These are phyloP conservation scores for Wickerhamiella hasegawae DNA, from an alignment of 805 yeast genomes.

Conservation along the genomic window DNA sequence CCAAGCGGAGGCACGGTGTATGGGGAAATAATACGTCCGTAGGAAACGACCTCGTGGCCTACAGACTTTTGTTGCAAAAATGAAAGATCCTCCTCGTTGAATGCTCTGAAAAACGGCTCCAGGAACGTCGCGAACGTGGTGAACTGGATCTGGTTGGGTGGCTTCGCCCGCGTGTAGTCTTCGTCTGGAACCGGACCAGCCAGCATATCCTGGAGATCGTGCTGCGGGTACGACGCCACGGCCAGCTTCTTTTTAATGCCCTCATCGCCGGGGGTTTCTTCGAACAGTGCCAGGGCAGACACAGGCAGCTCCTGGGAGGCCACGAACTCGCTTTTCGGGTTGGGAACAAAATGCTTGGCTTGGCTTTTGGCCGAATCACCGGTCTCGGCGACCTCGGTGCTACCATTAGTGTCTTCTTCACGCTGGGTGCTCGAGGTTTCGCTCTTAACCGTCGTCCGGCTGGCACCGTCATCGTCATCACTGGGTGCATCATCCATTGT, in stretches of 20 bases:
- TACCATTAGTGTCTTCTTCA: background rate
- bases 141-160: slow-evolving; percentile 82
- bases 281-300: slow-evolving; percentile 51
- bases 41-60: slow-evolving; percentile 19
- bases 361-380: background rate
- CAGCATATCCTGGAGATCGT: slow-evolving; percentile 53
- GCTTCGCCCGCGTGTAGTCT: slow-evolving; percentile 73
- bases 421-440: background rate
- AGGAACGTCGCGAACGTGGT: slow-evolving; percentile 71
- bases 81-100: slow-evolving; percentile 65
- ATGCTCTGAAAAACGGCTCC: slow-evolving; percentile 71
- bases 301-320: slow-evolving; percentile 51
- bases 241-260: slow-evolving; percentile 62
- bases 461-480: background rate
- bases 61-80: slow-evolving; percentile 49
- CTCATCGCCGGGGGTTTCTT: slow-evolving; percentile 59
- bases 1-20: slow-evolving; percentile 77
- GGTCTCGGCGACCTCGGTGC: background rate
- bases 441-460: no score
- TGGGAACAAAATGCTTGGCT: slow-evolving; percentile 28
- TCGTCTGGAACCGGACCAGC: slow-evolving; percentile 83
- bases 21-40: slow-evolving; percentile 31
- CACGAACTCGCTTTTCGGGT: slow-evolving; percentile 66
- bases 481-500: background rate
- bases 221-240: slow-evolving; percentile 78